Evolutionary conservation across 345 rosid genomes (phyloP).

Genomic region (Geranium brycei): DNA sequence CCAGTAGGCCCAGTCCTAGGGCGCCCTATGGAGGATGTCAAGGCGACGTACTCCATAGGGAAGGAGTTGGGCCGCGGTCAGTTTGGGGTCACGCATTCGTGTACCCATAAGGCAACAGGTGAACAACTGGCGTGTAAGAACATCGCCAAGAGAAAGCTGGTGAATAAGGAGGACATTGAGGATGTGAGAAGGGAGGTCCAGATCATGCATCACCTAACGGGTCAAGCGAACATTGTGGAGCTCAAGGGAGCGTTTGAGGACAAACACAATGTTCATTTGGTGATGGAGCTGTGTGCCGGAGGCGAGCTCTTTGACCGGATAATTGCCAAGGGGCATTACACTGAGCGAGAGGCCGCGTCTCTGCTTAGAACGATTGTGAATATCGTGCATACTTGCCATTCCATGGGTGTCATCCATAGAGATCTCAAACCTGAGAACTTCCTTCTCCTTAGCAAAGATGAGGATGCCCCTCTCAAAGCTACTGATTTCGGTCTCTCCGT

Average conservation of each 20-base stretch:
- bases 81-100: constrained; percentile 49
- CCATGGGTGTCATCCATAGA: constrained; percentile 62
- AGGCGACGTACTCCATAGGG: constrained; percentile 34
- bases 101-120: constrained; percentile 40
- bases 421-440: constrained; percentile 73
- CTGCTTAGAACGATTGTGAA: constrained; percentile 48
- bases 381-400: constrained; percentile 51
- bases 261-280: constrained; percentile 56
- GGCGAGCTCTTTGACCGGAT: constrained; percentile 64
- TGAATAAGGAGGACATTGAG: constrained; percentile 49
- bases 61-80: constrained; percentile 66
- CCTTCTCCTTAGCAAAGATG: constrained; percentile 48
- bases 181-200: constrained; percentile 60
- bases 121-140: constrained; percentile 58
- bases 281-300: constrained; percentile 72
- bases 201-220: constrained; percentile 62
- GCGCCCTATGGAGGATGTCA: constrained; percentile 57
- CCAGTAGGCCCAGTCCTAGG: constrained; percentile 32
- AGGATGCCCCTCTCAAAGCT: constrained; percentile 53
- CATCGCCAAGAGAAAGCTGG: constrained; percentile 54
- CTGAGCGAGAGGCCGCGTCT: constrained; percentile 52
- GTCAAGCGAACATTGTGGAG: constrained; percentile 54
- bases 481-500: constrained; percentile 62
- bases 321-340: constrained; percentile 57
- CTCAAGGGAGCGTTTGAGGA: constrained; percentile 68